Evolutionary conservation across 257 asterid species (phyloP), one percentile per base, ranked within the genome.

Genomic region (Solanum pimpinellifolium): DNA sequence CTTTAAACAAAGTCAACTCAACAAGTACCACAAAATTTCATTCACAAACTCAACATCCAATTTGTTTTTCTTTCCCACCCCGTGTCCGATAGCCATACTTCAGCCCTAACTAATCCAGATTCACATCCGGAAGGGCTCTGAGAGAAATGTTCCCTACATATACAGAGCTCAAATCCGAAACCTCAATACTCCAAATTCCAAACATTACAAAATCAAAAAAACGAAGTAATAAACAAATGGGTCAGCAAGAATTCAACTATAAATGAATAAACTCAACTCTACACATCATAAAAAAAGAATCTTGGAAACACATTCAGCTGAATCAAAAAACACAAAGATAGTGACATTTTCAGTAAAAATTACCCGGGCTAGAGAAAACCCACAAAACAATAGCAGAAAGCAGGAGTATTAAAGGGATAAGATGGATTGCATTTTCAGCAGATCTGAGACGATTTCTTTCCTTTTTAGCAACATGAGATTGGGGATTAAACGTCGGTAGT

Each of bases 341-440:
- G 62, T 44, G 39, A 25, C 15, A 14, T 12, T 16, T 80, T 49
- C 7, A 49, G 44, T 47, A 49, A 81, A 29, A 20, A 23, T 86
- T 76, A 93, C 98, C 98, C 70, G 94, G 95, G 23, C 90, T 76
- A 65, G 98, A 95, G 89, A 91, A 95, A 87, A 91, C 83, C 96
- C 97, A 95, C 75, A 95, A 87, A 87, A 95, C 68, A 52, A 91
- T 72, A 69, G 93, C 95, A 86, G 97, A 94, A n/a, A 94, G 49
- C 65, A 94, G 15, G 21, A 95, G 90, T 83, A 95, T 16, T 49
- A 95, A 16, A 13, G 98, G 98, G 86, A 95, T 95, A 72, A 93
- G 68, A 83, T 95, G 98, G n/a, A 95, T 87, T 56, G 95, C 94
- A 37, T 93, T 89, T 86, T 95, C 95, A 21, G 97, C 96, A 89